Evolutionary conservation across 352 stramenopile genomes (phyloP).

Genomic region (Phytopythium sindhum): DNA sequence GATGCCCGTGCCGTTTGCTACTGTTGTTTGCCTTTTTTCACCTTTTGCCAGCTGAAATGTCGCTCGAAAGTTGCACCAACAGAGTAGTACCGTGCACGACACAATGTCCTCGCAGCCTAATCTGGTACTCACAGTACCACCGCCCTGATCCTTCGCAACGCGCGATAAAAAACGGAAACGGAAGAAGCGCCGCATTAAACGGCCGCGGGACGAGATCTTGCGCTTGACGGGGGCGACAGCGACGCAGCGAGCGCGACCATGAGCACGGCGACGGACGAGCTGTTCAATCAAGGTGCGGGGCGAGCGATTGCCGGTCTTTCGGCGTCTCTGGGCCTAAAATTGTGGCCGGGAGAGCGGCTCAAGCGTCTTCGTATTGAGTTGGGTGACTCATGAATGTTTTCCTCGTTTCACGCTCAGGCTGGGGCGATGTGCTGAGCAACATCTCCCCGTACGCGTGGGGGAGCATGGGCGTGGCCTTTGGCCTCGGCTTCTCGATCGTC

Average conservation of each 20-base stretch:
- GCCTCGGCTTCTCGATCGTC: constrained; percentile 95
- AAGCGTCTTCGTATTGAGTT: neutral
- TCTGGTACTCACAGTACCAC: neutral
- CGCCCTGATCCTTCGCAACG: neutral
- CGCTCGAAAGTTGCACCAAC: neutral
- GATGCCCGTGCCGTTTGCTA: neutral
- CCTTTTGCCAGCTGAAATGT: neutral
- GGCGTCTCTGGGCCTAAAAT: neutral
- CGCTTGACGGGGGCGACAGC: constrained; percentile 1
- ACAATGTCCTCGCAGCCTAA: neutral
- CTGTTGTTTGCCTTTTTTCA: neutral
- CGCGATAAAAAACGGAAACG: constrained; percentile 1
- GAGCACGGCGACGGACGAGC: constrained; percentile 74
- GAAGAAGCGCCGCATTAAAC: neutral
- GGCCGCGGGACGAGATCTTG: constrained; percentile 5
- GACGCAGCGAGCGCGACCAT: constrained; percentile 28
- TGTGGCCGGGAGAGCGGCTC: neutral
- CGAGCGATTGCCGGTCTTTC: neutral
- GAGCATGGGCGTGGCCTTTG: constrained; percentile 97
- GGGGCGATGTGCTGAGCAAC: constrained; percentile 95
- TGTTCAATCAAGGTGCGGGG: constrained; percentile 82
- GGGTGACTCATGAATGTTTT: neutral
- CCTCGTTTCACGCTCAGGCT: constrained; percentile 37
- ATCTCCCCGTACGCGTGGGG: constrained; percentile 98
- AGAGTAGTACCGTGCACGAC: neutral